Evolutionary conservation across 306 rosid genomes (phyloP).

Genomic region (Neltuma alba): DNA sequence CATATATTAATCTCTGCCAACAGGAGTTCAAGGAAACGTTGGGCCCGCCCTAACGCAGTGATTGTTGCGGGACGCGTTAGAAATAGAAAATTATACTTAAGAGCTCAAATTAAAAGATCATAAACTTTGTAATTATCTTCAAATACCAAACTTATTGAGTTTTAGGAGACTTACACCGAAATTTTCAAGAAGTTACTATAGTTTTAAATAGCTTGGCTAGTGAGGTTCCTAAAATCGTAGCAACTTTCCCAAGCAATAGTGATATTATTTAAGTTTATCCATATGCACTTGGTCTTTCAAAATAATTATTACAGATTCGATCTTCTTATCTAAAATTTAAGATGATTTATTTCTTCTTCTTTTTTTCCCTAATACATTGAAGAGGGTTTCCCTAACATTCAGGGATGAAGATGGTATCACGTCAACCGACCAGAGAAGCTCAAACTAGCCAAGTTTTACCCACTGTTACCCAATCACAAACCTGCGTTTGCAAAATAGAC

Average conservation of each 20-base stretch:
- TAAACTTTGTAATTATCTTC: no score
- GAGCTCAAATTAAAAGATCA: neutral
- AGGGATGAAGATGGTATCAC: neutral
- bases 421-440: neutral
- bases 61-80: neutral
- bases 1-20: neutral
- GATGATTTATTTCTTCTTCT: no score
- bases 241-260: neutral
- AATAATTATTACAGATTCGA: neutral
- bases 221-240: neutral
- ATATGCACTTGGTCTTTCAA: no score
- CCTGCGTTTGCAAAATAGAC: slow-evolving; percentile 77
- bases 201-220: neutral
- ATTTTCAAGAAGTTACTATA: neutral
- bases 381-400: neutral
- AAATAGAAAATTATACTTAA: no score
- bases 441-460: neutral
- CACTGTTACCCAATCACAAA: slow-evolving; percentile 10
- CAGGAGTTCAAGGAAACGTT: neutral
- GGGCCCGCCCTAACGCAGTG: neutral
- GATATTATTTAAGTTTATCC: no score
- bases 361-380: no score
- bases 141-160: neutral
- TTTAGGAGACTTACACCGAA: neutral
- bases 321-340: neutral